Evolutionary conservation across 257 asterid species (phyloP).

Genomic region (Penstemon barbatus): DNA sequence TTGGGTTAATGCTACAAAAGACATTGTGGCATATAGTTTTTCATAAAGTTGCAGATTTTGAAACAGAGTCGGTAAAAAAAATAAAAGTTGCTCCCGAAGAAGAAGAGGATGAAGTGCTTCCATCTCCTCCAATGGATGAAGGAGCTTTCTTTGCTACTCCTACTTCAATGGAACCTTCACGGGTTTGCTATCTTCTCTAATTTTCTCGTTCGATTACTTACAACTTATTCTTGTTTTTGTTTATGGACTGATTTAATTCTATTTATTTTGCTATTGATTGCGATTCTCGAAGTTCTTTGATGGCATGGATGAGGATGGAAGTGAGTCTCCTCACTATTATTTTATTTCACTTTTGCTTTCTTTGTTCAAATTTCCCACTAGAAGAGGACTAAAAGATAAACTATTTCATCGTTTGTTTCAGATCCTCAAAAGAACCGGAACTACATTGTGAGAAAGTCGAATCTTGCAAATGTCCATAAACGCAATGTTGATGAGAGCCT

Average conservation of each 20-base stretch:
- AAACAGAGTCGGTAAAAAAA: slow-evolving; percentile 66
- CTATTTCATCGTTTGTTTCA: slow-evolving; percentile 48
- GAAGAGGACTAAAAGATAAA: slow-evolving; percentile 29
- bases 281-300: slow-evolving; percentile 66
- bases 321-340: slow-evolving; percentile 62
- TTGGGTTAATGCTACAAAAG: slow-evolving; percentile 57
- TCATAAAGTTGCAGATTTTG: slow-evolving; percentile 46
- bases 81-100: slow-evolving; percentile 56
- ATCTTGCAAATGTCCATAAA: neutral
- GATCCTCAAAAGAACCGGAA: slow-evolving; percentile 52
- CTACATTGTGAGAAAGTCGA: no score
- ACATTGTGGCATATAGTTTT: slow-evolving; percentile 45
- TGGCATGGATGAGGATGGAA: slow-evolving; percentile 95
- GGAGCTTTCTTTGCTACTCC: slow-evolving; percentile 72
- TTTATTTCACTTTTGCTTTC: slow-evolving; percentile 48
- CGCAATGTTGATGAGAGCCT: neutral
- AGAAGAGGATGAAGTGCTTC: slow-evolving; percentile 77
- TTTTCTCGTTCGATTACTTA: neutral
- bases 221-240: neutral
- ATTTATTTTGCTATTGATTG: slow-evolving; percentile 27
- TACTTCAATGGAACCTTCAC: slow-evolving; percentile 67
- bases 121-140: slow-evolving; percentile 94
- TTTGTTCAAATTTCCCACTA: slow-evolving; percentile 53
- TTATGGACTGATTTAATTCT: slow-evolving; percentile 32
- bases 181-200: slow-evolving; percentile 40